These are phyloP conservation scores for Scutellaria minor DNA, from an alignment of 257 asterid species.

Conservation along the genomic window DNA sequence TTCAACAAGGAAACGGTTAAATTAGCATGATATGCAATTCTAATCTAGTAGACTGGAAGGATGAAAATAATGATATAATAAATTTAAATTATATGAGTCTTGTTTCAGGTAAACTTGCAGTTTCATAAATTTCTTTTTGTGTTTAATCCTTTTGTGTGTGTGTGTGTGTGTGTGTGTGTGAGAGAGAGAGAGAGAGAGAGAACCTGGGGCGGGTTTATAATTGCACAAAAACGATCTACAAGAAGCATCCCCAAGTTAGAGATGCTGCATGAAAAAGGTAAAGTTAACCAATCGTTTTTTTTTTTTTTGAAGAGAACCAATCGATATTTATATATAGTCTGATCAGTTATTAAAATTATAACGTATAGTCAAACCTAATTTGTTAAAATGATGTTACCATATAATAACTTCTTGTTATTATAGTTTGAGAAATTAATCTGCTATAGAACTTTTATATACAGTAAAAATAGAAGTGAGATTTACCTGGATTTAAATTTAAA, in stretches of 20 bases:
- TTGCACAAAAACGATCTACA: slow-evolving; percentile 94
- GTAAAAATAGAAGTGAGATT: no score
- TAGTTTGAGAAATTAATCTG: no score
- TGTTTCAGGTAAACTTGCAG: slow-evolving; percentile 8
- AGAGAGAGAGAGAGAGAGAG: slow-evolving; percentile 36
- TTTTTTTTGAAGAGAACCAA: no score
- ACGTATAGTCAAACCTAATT: no score
- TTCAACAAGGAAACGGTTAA: slow-evolving; percentile 47
- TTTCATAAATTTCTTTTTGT: background rate
- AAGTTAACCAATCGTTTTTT: no score
- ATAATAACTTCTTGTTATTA: no score
- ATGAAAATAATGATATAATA: background rate
- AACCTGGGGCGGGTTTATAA: slow-evolving; percentile 99
- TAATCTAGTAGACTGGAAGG: slow-evolving; percentile 8
- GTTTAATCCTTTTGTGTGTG: background rate
- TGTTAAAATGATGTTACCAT: no score
- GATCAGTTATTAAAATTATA: no score
- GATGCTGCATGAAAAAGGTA: slow-evolving; percentile 65
- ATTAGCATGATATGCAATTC: slow-evolving; percentile 25
- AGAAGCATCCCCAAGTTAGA: slow-evolving; percentile 99
- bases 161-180: background rate
- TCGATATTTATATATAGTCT: no score
- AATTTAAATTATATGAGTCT: background rate
- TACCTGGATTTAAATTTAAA: no score
- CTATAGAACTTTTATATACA: no score